These are phyloP conservation scores for Saturnispora ahearnii DNA, from an alignment of 805 yeast species.

Conservation along the genomic window DNA sequence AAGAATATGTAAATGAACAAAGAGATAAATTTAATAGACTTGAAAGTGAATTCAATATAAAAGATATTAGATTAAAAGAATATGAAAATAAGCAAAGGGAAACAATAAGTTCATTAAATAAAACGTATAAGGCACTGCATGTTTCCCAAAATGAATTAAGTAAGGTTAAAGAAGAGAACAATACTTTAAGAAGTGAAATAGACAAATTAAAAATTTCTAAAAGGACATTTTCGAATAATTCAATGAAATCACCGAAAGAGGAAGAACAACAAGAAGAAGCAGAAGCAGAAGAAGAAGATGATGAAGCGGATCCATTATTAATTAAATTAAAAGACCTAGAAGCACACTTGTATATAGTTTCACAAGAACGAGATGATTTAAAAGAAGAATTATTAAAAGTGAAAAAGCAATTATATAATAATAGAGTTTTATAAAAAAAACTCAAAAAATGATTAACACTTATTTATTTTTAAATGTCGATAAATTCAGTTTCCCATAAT, in stretches of 20 bases:
- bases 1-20: background rate
- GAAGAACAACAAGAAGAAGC: background rate
- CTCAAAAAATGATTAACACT: background rate
- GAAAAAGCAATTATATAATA: slow-evolving; percentile 44
- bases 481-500: slow-evolving; percentile 20
- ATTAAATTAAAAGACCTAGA: slow-evolving; percentile 73
- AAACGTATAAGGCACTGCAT: slow-evolving; percentile 65
- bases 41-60: slow-evolving; percentile 23
- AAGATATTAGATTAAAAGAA: slow-evolving; percentile 17
- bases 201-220: slow-evolving; percentile 51
- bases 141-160: slow-evolving; percentile 64
- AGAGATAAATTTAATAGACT: slow-evolving; percentile 21
- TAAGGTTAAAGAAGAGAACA: slow-evolving; percentile 47
- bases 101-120: slow-evolving; percentile 62
- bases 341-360: slow-evolving; percentile 72
- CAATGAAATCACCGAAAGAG: background rate
- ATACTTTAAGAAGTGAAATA: slow-evolving; percentile 51
- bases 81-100: slow-evolving; percentile 62
- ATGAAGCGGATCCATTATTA: slow-evolving; percentile 50
- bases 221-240: slow-evolving; percentile 15
- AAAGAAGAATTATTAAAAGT: slow-evolving; percentile 49
- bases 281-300: slow-evolving; percentile 20
- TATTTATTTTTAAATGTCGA: background rate
- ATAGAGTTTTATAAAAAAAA: background rate
- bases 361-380: slow-evolving; percentile 76